These are phyloP conservation scores for Colletotrichum cordylinicola DNA, from an alignment of 2,329 filamentous ascomycete genomes.

Conservation along the genomic window DNA sequence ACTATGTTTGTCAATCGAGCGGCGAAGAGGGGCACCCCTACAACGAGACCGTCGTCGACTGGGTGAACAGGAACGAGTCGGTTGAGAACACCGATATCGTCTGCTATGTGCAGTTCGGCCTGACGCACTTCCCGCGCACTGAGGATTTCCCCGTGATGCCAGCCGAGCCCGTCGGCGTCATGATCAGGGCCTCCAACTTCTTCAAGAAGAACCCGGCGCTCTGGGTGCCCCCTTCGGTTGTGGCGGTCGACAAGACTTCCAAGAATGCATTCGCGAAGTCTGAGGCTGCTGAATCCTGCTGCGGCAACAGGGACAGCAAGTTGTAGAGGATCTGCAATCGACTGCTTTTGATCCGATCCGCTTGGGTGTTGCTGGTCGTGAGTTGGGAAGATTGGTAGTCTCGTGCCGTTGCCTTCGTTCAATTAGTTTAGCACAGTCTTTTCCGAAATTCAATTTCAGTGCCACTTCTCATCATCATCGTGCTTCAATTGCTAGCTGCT, in stretches of 20 bases:
- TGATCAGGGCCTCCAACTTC: constrained; percentile 55
- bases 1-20: neutral
- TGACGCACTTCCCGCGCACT: constrained; percentile 60
- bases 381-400: neutral
- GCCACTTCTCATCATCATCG: accelerated
- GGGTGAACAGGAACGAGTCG: constrained; percentile 40
- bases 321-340: neutral
- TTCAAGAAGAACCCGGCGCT: constrained; percentile 55
- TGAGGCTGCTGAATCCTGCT: neutral
- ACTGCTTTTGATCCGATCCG: neutral
- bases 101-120: constrained; percentile 60
- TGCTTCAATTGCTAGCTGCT: neutral
- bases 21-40: constrained; percentile 29
- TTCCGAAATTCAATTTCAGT: neutral
- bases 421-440: neutral
- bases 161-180: constrained; percentile 57
- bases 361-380: neutral
- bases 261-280: neutral
- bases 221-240: constrained; percentile 23
- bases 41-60: neutral
- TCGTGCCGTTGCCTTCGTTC: neutral
- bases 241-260: neutral
- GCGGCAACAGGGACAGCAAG: neutral
- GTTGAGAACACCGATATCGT: constrained; percentile 63
- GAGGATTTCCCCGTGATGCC: constrained; percentile 68